phyloP scores from a whole-genome alignment of 2,329 filamentous ascomycete genomes.

The Sphaerulina musiva region DNA sequence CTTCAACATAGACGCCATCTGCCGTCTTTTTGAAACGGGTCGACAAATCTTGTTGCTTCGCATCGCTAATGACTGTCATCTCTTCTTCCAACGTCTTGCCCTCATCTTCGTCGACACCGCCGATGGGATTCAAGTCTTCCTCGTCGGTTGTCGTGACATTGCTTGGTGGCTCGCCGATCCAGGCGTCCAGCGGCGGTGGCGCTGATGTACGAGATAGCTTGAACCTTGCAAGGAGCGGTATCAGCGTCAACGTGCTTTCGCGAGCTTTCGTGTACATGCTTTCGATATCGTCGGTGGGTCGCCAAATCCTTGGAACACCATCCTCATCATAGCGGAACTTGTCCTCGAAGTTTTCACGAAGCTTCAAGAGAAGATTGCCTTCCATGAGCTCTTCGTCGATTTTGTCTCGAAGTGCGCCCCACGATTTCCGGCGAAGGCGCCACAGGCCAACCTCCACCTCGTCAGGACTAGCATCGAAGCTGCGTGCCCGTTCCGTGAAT shows the following conservation, averaged over 20 bases:
- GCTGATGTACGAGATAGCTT: conserved; percentile 65
- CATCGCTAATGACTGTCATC: conserved; percentile 86
- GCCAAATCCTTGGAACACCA: conserved; percentile 93
- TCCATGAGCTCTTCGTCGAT: conserved; percentile 98
- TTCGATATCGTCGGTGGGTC: conserved; percentile 94
- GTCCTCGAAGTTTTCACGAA: conserved; percentile 97
- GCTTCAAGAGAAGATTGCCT: conserved; percentile 88
- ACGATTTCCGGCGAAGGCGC: conserved; percentile 87
- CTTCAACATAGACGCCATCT: conserved; percentile 95
- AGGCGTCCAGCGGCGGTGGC: conserved; percentile 74
- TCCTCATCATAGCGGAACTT: conserved; percentile 97
- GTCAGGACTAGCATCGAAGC: conserved; percentile 84
- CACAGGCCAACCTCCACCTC: conserved; percentile 91
- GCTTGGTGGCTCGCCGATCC: conserved; percentile 71
- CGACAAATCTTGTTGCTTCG: conserved; percentile 83
- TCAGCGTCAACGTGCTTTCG: conserved; percentile 84
- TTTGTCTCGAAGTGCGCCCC: conserved; percentile 81
- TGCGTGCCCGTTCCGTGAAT: conserved; percentile 82
- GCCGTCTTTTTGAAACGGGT: conserved; percentile 97
- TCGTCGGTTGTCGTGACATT: conserved; percentile 76
- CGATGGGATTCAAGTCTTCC: conserved; percentile 81
- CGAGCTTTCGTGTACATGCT: conserved; percentile 86
- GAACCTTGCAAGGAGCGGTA: conserved; percentile 83
- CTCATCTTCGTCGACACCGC: conserved; percentile 80
- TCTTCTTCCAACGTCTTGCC: conserved; percentile 93